Base-by-base conservation (phyloP, 2,329 filamentous ascomycete species). In the Dactylellina sp. region DNA sequence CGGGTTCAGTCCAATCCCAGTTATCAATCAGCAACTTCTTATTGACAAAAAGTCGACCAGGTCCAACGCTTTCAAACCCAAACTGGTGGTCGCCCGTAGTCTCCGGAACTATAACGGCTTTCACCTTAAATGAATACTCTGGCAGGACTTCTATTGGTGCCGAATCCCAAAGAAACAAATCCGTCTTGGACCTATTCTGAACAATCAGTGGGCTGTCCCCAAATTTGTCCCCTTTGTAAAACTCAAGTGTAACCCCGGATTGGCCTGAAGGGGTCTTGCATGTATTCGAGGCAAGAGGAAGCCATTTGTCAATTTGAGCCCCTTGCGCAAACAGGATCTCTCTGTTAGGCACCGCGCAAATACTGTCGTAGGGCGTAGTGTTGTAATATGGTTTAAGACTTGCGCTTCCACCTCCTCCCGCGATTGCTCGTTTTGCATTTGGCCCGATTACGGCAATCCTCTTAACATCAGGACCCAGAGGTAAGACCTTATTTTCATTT, bases 401-500 rank as follows among this genome's bases (percentile, higher is more conserved):
- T 16, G 89, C 88, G 77, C 88, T 90, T 55, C 89, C 88, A 42
- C 88, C 88, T 55, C 89, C 88, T 14, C 86, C 87, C n/a, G 87
- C 88, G 75, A 90, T 89, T 0, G 88, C 86, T 62, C 87, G 83
- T 79, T 89, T 89, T 0, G 88, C 89, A 86, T 92, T 92, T 1
- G 89, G 89, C 0, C 90, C 90, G 76, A 92, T 90, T 11, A 92
- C 87, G 2, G 89, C 89, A 64, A 92, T 84, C 3, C 85, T 83
- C 79, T 89, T 90, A 75, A 84, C 84, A 44, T 70, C 68, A 14
- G 76, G 57, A 20, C 18, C 53, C 0, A 88, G 76, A 0, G 86
- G 86, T 6, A 88, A 81, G 1, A 82, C 78, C 11, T 82, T 80
- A 40, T 86, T 80, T 62, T 86, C 84, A 77, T 88, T 88, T 79